Evolutionary conservation across 306 rosid genomes (phyloP).

Genomic region (Arachis hypogaea): DNA sequence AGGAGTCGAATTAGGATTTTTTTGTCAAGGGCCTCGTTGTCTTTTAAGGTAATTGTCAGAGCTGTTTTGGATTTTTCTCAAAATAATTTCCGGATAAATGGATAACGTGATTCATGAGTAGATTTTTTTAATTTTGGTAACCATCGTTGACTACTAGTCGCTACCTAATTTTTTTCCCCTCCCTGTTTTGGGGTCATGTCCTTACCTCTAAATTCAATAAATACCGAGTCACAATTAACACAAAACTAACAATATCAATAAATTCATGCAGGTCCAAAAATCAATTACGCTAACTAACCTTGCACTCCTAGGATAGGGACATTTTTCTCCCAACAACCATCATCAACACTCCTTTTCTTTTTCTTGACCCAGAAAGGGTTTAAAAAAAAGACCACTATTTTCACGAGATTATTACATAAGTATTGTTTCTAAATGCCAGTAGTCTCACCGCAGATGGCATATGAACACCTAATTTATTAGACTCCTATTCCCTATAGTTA

Average conservation of each 20-base stretch:
- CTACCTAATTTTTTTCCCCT: neutral
- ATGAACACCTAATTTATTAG: neutral
- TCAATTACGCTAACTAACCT: neutral
- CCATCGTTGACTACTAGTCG: neutral
- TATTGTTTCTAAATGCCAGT: constrained; percentile 14
- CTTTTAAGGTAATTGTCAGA: too few relatives aligned
- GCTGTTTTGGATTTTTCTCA: too few relatives aligned
- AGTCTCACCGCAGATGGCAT: neutral
- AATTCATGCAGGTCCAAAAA: neutral
- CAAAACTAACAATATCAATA: neutral
- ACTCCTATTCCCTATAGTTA: neutral
- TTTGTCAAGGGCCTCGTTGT: too few relatives aligned
- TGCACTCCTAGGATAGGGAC: neutral
- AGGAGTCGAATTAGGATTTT: too few relatives aligned
- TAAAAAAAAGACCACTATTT: too few relatives aligned
- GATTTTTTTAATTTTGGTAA: neutral
- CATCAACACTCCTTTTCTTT: neutral
- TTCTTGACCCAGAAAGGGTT: too few relatives aligned
- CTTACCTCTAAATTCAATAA: neutral
- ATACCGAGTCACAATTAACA: neutral
- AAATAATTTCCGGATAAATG: too few relatives aligned
- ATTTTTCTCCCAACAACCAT: neutral
- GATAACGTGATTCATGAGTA: neutral
- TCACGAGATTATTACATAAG: neutral
- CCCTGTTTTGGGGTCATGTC: too few relatives aligned